phyloP scores from a whole-genome alignment of 1,284 basidiomycete genomes.

The Stygiomarasmius scandens region DNA sequence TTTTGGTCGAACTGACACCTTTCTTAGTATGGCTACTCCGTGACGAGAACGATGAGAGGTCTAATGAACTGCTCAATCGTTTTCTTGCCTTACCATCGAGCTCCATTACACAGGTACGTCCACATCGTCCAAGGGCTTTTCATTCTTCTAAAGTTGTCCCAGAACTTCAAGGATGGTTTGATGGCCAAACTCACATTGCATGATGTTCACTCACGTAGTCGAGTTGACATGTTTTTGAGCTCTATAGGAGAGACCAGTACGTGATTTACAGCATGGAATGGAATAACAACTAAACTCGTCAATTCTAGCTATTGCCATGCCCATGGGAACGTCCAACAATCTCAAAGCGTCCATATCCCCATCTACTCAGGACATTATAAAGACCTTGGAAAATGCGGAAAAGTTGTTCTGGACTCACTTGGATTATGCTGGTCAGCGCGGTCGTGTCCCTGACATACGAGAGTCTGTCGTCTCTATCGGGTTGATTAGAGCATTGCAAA shows the following conservation, averaged over 20 bases:
- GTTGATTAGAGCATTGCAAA: conserved; percentile 74
- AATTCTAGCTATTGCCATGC: conserved; percentile 75
- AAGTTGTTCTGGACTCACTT: conserved; percentile 72
- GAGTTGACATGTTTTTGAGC: conserved; percentile 83
- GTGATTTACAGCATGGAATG: conserved; percentile 25
- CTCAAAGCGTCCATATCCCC: conserved; percentile 39
- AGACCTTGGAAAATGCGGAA: conserved; percentile 67
- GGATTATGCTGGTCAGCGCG: conserved; percentile 55
- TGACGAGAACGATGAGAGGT: conserved; percentile 58
- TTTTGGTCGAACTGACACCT: conserved; percentile 11
- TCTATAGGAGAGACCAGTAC: conserved; percentile 85
- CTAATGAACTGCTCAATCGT: conserved; percentile 58
- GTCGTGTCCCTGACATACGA: conserved; percentile 71
- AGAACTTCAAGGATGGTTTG: conserved; percentile 71
- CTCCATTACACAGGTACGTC: conserved; percentile 56
- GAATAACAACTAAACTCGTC: conserved; percentile 1
- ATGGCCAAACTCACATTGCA: conserved; percentile 77
- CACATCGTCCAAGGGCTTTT: neutral
- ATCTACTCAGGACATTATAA: conserved; percentile 63
- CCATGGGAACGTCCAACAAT: conserved; percentile 72
- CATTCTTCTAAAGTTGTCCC: neutral
- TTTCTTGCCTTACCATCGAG: conserved; percentile 62
- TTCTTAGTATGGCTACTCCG: conserved; percentile 73
- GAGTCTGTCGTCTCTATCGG: conserved; percentile 73
- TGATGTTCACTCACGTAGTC: conserved; percentile 76